phyloP scores from a whole-genome alignment of 345 rosid genomes.

The Sonneratia alba region DNA sequence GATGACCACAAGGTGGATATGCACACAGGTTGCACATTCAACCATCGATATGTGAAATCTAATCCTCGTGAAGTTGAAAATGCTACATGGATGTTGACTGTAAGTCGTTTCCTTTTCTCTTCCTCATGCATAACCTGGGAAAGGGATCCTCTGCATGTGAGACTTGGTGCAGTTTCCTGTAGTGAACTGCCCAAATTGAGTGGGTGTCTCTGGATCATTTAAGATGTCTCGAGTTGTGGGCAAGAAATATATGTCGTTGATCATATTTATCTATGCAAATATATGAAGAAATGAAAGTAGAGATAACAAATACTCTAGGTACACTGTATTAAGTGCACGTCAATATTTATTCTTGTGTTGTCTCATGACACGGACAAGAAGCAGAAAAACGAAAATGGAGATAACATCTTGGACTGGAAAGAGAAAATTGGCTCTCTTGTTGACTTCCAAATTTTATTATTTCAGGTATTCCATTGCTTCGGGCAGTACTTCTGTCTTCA shows the following conservation, averaged over 20 bases:
- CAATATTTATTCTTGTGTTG: no score
- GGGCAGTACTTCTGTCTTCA: constrained; percentile 97
- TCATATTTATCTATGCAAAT: neutral
- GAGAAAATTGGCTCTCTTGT: neutral
- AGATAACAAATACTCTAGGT: no score
- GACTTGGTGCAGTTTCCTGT: neutral
- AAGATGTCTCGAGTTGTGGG: no score
- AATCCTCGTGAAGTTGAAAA: constrained; percentile 51
- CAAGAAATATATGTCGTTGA: neutral
- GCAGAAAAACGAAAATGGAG: no score
- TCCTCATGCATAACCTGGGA: neutral
- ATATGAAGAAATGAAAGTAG: no score
- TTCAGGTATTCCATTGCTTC: constrained; percentile 86
- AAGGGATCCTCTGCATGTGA: neutral
- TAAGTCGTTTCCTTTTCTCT: constrained; percentile 14
- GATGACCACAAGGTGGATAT: constrained; percentile 49
- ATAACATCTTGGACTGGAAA: no score
- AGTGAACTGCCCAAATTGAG: neutral
- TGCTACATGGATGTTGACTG: constrained; percentile 50
- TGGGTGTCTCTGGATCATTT: neutral
- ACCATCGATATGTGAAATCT: constrained; percentile 45
- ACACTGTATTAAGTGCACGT: no score
- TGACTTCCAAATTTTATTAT: neutral
- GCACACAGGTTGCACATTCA: constrained; percentile 44
- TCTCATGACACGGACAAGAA: no score